A percentile compares a stretch with the other conserved stretches of the same genome.
Conservation (phyloP, 192 early-diverging fungal species). For the Rhizophagus sp. region DNA sequence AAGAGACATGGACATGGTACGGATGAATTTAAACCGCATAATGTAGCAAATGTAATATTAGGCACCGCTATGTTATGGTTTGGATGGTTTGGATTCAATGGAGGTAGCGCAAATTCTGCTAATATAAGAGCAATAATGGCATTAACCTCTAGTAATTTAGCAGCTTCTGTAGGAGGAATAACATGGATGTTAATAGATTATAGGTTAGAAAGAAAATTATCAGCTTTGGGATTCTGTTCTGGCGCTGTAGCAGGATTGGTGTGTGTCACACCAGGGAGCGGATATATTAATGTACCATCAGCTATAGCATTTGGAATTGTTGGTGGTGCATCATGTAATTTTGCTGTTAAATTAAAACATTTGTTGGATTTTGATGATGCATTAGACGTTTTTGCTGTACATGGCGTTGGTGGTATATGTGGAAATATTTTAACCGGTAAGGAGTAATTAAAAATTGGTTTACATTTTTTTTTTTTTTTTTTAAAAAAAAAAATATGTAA, state of each 20-base stretch:
- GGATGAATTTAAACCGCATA: constrained; percentile 80
- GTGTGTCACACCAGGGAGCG: constrained; percentile 89
- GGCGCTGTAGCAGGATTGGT: constrained; percentile 92
- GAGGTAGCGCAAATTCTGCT: constrained; percentile 77
- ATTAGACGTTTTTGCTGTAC: constrained; percentile 88
- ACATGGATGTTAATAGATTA: constrained; percentile 86
- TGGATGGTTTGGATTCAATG: constrained; percentile 98
- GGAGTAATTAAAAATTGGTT: background rate
- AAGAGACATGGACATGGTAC: constrained; percentile 73
- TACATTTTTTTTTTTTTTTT: background rate
- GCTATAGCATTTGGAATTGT: constrained; percentile 79
- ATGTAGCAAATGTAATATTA: constrained; percentile 89
- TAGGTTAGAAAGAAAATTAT: constrained; percentile 77
- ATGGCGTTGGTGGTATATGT: constrained; percentile 82
- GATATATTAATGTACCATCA: constrained; percentile 84
- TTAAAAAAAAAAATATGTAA: too few relatives aligned
- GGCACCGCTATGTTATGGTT: constrained; percentile 91
- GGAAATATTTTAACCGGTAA: constrained; percentile 86
- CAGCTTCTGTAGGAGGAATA: constrained; percentile 78
- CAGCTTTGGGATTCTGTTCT: constrained; percentile 91
- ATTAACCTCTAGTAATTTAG: constrained; percentile 80
- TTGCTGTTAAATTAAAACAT: constrained; percentile 80
- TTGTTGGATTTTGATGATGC: constrained; percentile 88
- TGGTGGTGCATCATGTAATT: constrained; percentile 76
- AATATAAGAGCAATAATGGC: constrained; percentile 89